Evolutionary conservation across 805 yeast species (phyloP), one percentile per base, ranked within the genome.

Genomic region (Tetrapisispora iriomotensis): DNA sequence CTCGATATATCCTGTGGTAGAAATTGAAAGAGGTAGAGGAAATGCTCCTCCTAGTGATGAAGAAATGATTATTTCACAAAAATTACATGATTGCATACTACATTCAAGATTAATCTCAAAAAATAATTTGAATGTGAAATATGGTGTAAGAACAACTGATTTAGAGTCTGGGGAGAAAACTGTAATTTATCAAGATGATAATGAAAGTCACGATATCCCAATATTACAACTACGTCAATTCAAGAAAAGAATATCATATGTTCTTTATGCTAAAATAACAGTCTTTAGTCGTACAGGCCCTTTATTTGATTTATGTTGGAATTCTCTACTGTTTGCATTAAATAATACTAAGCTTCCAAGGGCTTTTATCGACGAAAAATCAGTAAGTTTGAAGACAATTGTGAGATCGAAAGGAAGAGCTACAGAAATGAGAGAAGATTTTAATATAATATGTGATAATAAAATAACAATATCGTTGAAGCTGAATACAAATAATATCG

Each of bases 201-300:
- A 13, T 12, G 23, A 31, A 41, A 61, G 56, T 26, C 52, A 53
- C 8, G 51, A 56, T 27, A 30, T 26, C 1, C 24, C 21, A 12
- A 19, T 38, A 5, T 4, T 12, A 4, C 20, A 15, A 26, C 14
- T 23, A 14, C 17, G 21, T 23, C 36, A 28, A 3, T 18, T 70
- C n/a, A 63, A 64, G 42, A 64, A 73, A 47, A 60, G 61, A 20
- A 75, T 73, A 64, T 62, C 71, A 37, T 68, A 70, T 57, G 82
- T 81, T 4, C 59, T 88, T 23, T 76, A 77, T 53, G 87, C 90
- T 5, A 76, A 77, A 49, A 67, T 86, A 29, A 77, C 79, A 48
- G 86, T 87, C 0, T 78, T 84, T 48, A 78, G 90, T 37, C 72
- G 92, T 42, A 70, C 85, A 1, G 95, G 95, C 0, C 94, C 95